Evolutionary conservation across 2,329 filamentous ascomycete species (phyloP).

Genomic region (Thelonectria blattea): DNA sequence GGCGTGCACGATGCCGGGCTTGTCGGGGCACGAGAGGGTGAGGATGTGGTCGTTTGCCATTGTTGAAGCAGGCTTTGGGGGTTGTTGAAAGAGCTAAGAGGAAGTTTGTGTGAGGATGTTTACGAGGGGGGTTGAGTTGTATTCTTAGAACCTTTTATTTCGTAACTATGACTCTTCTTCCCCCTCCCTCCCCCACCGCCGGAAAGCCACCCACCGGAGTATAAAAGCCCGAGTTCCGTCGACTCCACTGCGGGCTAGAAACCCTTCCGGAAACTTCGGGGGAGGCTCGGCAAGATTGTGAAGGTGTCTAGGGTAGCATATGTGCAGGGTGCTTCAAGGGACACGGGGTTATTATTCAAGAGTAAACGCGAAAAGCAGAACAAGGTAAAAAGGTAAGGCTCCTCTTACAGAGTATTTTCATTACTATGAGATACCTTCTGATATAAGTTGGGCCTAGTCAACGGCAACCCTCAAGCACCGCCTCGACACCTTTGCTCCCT

Average conservation of each 20-base stretch:
- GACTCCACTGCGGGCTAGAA: constrained; percentile 39
- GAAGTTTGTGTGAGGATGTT: background rate
- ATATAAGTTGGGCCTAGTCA: too few species aligned
- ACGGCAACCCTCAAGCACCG: too few species aligned
- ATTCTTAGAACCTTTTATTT: background rate
- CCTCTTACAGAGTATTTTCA: too few species aligned
- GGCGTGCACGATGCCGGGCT: constrained; percentile 83
- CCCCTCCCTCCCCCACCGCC: background rate
- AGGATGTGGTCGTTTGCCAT: constrained; percentile 70
- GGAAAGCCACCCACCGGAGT: background rate
- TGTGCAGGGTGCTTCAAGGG: too few species aligned
- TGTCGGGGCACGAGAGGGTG: constrained; percentile 83
- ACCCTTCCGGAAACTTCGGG: constrained; percentile 17
- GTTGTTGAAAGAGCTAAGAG: background rate
- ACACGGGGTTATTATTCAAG: too few species aligned
- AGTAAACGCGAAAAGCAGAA: too few species aligned
- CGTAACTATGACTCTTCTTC: constrained; percentile 9
- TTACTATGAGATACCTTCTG: too few species aligned
- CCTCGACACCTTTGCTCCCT: too few species aligned
- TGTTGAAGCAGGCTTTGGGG: constrained; percentile 22
- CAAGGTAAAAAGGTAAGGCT: too few species aligned
- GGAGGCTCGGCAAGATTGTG: constrained; percentile 12
- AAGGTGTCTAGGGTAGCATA: background rate
- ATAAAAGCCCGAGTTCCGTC: background rate
- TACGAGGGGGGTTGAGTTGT: background rate